Percentiles rank a stretch among this genome's conserved stretches.
Evolutionary conservation across 1,284 basidiomycete genomes (phyloP).

Genomic region (Ustilago cynodontis): DNA sequence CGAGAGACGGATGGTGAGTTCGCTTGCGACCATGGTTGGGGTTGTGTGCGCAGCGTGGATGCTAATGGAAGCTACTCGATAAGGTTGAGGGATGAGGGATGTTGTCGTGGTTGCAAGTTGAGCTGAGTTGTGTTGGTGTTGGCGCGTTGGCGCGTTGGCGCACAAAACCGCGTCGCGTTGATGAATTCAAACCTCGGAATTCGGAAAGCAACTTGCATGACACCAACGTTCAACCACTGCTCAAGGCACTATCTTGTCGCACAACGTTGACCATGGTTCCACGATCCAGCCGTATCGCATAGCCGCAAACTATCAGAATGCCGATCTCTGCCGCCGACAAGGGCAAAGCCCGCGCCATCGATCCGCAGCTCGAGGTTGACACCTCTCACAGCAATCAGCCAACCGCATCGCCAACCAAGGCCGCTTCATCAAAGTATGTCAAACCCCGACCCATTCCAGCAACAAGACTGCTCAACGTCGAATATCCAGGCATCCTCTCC

Average conservation of each 20-base stretch:
- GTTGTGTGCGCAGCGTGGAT: background rate
- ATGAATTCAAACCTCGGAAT: slow-evolving; percentile 20
- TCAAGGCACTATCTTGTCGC: no score
- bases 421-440: background rate
- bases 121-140: background rate
- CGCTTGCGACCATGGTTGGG: slow-evolving; percentile 22
- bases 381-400: background rate
- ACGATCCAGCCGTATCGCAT: background rate
- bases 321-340: slow-evolving; percentile 6
- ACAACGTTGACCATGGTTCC: background rate
- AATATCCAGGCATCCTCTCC: slow-evolving; percentile 60
- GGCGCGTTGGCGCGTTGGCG: background rate
- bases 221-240: no score
- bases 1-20: slow-evolving; percentile 31
- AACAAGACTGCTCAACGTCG: slow-evolving; percentile 50
- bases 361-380: background rate
- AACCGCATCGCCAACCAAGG: background rate
- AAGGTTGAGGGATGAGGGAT: background rate
- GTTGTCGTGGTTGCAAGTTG: no score
- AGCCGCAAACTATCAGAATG: background rate
- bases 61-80: background rate
- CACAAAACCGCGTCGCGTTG: slow-evolving; percentile 46
- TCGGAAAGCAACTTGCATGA: no score
- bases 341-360: slow-evolving; percentile 33
- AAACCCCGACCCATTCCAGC: slow-evolving; percentile 44